Conservation (phyloP, 768 basidiomycete species). For the Hericium coralloides region DNA sequence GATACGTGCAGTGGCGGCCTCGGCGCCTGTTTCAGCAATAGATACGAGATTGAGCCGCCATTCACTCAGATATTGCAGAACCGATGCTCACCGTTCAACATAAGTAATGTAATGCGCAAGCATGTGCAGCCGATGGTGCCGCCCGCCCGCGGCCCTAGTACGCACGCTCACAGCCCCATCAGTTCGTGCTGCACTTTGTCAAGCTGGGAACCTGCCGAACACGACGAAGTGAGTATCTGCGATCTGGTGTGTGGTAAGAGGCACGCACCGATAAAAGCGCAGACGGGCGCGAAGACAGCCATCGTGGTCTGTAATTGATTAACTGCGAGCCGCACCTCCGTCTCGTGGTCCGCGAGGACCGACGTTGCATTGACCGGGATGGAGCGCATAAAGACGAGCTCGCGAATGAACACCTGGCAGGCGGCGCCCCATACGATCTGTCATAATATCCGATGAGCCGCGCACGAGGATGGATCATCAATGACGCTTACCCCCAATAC, state of each 20-base stretch:
- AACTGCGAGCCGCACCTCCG: slow-evolving; percentile 6
- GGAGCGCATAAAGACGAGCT: slow-evolving; percentile 7
- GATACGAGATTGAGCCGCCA: no score
- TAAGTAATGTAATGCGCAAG: no score
- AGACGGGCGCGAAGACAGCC: slow-evolving; percentile 4
- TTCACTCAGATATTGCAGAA: no score
- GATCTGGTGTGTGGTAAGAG: neutral
- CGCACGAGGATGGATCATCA: neutral
- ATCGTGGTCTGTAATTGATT: slow-evolving; percentile 9
- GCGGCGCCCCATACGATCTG: slow-evolving; percentile 11
- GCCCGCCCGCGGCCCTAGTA: no score
- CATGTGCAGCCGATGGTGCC: no score
- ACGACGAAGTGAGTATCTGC: no score
- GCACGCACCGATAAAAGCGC: slow-evolving; percentile 8
- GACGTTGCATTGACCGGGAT: slow-evolving; percentile 1
- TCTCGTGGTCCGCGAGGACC: slow-evolving; percentile 1
- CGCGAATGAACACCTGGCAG: slow-evolving; percentile 11
- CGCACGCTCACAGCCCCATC: no score
- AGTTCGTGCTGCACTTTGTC: no score
- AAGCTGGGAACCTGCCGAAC: no score
- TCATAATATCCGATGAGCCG: neutral
- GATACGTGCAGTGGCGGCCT: no score
- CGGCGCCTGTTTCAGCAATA: no score
- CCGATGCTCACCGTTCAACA: no score
- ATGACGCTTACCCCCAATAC: slow-evolving; percentile 5